A percentile compares a stretch with the other conserved stretches of the same genome.
phyloP scores from a whole-genome alignment of 176 grass and related monocot species.

The Oropetium thomaeum region DNA sequence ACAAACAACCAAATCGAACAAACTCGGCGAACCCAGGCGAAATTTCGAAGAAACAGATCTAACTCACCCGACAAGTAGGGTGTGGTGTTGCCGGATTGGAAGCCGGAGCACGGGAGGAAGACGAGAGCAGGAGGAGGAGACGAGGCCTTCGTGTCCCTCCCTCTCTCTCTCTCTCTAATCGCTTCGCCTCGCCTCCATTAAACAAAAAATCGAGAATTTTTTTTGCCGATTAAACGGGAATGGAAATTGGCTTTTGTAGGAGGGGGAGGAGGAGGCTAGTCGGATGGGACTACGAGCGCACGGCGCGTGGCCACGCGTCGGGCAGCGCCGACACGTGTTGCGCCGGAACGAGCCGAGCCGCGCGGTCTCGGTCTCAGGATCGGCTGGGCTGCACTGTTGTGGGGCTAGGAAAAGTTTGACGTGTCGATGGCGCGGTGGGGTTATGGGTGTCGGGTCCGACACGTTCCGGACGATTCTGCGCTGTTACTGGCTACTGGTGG shows the following conservation, averaged over 20 bases:
- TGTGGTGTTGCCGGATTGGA: not conserved
- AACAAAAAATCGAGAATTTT: constrained; percentile 20
- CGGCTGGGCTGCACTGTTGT: not conserved
- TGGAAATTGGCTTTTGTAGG: not conserved
- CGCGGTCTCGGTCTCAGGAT: not conserved
- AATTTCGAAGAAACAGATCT: constrained; percentile 6
- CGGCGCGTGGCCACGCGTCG: constrained; percentile 45
- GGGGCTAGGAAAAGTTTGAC: no score
- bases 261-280: not conserved
- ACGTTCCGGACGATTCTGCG: constrained; percentile 8
- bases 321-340: constrained; percentile 50
- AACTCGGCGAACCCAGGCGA: not conserved
- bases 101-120: not conserved
- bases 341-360: constrained; percentile 24
- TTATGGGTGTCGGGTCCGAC: not conserved
- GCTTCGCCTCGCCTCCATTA: constrained; percentile 27
- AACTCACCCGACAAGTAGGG: not conserved
- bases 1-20: not conserved
- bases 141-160: constrained; percentile 22
- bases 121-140: not conserved
- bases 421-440: constrained; percentile 23
- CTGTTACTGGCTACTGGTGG: not conserved
- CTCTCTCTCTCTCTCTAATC: constrained; percentile 39
- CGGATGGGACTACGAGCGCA: constrained; percentile 47
- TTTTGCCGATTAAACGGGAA: constrained; percentile 15